A percentile compares a stretch with the other conserved stretches of the same genome.
These are phyloP conservation scores for Aspergillus ochraceoroseus DNA, from an alignment of 2,329 filamentous ascomycete species.

Conservation along the genomic window DNA sequence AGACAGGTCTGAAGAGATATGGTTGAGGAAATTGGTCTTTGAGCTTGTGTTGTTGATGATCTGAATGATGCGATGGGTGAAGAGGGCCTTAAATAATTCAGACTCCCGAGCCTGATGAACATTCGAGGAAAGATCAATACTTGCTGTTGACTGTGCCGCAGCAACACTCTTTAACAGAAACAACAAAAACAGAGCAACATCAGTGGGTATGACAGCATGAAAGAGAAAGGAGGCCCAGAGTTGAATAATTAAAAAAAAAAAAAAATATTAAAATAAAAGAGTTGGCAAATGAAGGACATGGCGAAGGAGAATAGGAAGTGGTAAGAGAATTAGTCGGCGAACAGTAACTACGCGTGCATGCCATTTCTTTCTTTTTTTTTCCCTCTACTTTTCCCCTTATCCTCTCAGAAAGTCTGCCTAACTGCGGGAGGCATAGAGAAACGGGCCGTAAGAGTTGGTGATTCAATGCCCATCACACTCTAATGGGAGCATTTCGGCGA, in stretches of 20 bases:
- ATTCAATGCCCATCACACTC: slow-evolving; percentile 23
- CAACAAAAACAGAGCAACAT: slow-evolving; percentile 13
- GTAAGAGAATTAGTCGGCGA: slow-evolving; percentile 19
- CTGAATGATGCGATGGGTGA: slow-evolving; percentile 17
- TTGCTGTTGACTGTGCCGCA: slow-evolving; percentile 23
- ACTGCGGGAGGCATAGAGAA: slow-evolving; percentile 10
- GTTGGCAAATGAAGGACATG: slow-evolving; percentile 9
- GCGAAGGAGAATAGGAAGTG: slow-evolving; percentile 11
- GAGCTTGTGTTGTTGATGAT: slow-evolving; percentile 12
- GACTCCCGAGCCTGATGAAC: slow-evolving; percentile 14
- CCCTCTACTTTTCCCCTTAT: slow-evolving; percentile 10
- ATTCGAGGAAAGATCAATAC: slow-evolving; percentile 19
- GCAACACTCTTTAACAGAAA: slow-evolving; percentile 20
- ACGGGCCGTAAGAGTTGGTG: slow-evolving; percentile 21
- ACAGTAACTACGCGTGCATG: slow-evolving; percentile 20
- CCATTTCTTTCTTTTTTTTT: slow-evolving; percentile 18
- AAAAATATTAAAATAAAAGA: slow-evolving; percentile 12
- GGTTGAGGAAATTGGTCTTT: slow-evolving; percentile 5
- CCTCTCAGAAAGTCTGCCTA: slow-evolving; percentile 11
- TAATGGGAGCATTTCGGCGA: slow-evolving; percentile 18
- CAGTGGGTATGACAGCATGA: slow-evolving; percentile 6
- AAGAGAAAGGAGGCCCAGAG: slow-evolving; percentile 13
- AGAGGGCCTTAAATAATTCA: slow-evolving; percentile 23
- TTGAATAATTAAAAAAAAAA: slow-evolving; percentile 10
- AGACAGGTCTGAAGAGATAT: slow-evolving; percentile 2